phyloP scores from a whole-genome alignment of 208 protist genomes.

The Wallacemonas sp. region DNA sequence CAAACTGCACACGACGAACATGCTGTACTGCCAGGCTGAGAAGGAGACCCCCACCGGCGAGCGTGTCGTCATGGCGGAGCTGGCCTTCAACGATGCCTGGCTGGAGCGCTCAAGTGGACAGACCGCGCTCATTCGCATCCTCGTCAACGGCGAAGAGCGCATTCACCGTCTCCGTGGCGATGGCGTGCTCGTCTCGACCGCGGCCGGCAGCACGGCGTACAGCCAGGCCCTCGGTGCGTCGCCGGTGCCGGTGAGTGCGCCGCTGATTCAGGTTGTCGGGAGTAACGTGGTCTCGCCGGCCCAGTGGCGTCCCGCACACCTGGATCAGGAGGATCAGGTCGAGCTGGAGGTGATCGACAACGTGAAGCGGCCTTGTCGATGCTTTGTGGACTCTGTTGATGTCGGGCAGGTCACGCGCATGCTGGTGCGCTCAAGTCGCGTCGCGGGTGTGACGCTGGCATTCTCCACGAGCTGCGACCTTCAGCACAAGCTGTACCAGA shows the following conservation, averaged over 20 bases:
- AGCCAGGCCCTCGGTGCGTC: slow-evolving; percentile 85
- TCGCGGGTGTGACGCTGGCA: slow-evolving; percentile 77
- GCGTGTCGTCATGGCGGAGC: slow-evolving; percentile 68
- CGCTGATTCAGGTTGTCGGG: slow-evolving; percentile 88
- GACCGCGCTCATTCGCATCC: slow-evolving; percentile 87
- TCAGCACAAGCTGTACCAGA: slow-evolving; percentile 87
- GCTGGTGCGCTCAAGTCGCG: slow-evolving; percentile 82
- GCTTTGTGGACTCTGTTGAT: slow-evolving; percentile 89
- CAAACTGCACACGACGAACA: slow-evolving; percentile 83
- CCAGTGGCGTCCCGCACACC: slow-evolving; percentile 85
- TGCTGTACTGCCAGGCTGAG: slow-evolving; percentile 89
- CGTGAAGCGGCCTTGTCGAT: slow-evolving; percentile 80
- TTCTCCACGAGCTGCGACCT: slow-evolving; percentile 89
- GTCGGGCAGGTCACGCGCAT: slow-evolving; percentile 83
- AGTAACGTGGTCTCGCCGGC: slow-evolving; percentile 89
- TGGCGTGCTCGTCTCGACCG: slow-evolving; percentile 87
- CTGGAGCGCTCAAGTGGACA: slow-evolving; percentile 89
- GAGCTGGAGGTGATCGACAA: slow-evolving; percentile 89
- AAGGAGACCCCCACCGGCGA: slow-evolving; percentile 65
- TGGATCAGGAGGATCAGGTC: slow-evolving; percentile 88
- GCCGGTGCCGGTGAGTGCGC: slow-evolving; percentile 81
- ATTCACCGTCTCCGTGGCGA: slow-evolving; percentile 81
- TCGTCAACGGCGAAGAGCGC: slow-evolving; percentile 87
- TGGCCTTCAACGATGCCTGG: slow-evolving; percentile 93
- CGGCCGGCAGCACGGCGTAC: slow-evolving; percentile 90